These are phyloP conservation scores for Pseudonitzschia pungens DNA, from an alignment of 108 stramenopile species.

Conservation along the genomic window DNA sequence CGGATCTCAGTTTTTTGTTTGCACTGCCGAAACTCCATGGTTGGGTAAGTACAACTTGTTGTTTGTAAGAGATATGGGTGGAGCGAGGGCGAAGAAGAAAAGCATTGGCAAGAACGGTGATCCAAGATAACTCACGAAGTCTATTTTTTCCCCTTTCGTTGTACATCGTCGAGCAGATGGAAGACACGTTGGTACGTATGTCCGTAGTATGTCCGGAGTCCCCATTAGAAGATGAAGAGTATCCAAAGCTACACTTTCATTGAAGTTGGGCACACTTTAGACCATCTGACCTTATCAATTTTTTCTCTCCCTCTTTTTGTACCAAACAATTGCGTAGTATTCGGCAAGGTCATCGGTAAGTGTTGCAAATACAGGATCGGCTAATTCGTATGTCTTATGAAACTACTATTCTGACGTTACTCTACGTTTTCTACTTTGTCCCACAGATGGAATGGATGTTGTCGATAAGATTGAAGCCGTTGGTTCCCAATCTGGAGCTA, in stretches of 20 bases:
- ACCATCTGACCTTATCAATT: neutral
- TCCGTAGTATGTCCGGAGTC: neutral
- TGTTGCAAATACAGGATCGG: neutral
- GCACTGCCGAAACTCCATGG: constrained; percentile 92
- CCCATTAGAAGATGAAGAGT: too few relatives aligned
- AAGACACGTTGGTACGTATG: constrained; percentile 13
- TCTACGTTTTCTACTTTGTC: neutral
- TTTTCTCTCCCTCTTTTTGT: neutral
- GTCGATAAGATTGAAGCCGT: constrained; percentile 83
- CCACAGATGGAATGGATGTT: constrained; percentile 77
- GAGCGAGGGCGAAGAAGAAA: neutral
- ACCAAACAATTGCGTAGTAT: constrained; percentile 41
- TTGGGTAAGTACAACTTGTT: constrained; percentile 52
- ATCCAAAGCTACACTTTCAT: too few relatives aligned
- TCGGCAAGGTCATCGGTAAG: constrained; percentile 77
- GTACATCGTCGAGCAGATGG: neutral
- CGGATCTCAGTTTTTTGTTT: constrained; percentile 86
- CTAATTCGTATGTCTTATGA: neutral
- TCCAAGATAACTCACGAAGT: neutral
- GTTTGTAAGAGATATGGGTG: neutral
- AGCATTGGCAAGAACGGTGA: neutral
- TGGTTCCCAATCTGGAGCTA: constrained; percentile 71
- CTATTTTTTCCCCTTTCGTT: neutral
- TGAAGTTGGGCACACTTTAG: neutral
- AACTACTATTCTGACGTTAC: constrained; percentile 9